Percentiles rank a stretch among this genome's conserved stretches.
Conservation (phyloP, 495 filamentous ascomycete species). For the Pyrenula aspistea region DNA sequence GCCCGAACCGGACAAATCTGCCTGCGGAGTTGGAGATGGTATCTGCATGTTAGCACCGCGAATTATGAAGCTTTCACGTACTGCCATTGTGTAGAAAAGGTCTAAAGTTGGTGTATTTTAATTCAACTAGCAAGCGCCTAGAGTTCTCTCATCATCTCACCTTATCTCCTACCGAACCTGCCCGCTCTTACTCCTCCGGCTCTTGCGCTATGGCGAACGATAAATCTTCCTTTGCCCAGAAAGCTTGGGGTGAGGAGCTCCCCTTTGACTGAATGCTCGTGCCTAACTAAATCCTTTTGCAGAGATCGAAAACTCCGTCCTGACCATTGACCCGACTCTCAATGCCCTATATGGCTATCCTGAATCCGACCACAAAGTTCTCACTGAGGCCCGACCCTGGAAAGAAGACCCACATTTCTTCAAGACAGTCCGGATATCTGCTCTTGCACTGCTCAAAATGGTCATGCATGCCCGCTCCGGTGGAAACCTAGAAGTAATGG, state of each 20-base stretch:
- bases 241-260: conserved; percentile 41
- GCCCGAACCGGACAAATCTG: background rate
- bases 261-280: background rate
- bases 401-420: conserved; percentile 74
- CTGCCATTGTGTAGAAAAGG: no score
- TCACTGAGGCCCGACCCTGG: conserved; percentile 60
- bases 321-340: conserved; percentile 69
- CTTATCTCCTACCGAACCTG: no score
- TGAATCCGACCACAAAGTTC: conserved; percentile 46
- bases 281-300: background rate
- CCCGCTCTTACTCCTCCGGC: no score
- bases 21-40: background rate
- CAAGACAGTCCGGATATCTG: conserved; percentile 84
- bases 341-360: conserved; percentile 88
- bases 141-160: no score
- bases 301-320: conserved; percentile 79
- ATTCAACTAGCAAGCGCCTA: no score
- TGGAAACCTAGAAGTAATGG: conserved; percentile 91
- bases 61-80: no score
- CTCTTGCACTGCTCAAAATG: conserved; percentile 95
- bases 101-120: no score
- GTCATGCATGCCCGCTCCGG: conserved; percentile 96
- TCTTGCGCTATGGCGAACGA: no score
- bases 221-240: no score
- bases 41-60: no score